These are phyloP conservation scores for Brasenia schreberi DNA, from an alignment of 164 flowering plant genomes.

Conservation along the genomic window DNA sequence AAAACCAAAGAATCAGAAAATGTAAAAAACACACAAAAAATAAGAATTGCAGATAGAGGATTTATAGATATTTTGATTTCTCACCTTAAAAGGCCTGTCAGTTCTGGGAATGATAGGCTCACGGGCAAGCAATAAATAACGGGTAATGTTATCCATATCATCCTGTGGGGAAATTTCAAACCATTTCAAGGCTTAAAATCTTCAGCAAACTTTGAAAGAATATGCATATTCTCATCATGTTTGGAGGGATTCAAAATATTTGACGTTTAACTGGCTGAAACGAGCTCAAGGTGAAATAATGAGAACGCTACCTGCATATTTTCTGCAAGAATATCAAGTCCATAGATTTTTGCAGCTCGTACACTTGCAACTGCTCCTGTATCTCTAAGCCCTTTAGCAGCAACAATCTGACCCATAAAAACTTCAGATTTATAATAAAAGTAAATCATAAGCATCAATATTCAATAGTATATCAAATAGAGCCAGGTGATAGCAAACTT, in stretches of 20 bases:
- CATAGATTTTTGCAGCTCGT: slow-evolving; percentile 56
- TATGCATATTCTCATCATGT: neutral
- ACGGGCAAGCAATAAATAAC: no score
- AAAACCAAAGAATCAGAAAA: neutral
- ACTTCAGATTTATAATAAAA: neutral
- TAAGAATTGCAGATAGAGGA: neutral
- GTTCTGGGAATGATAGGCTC: no score
- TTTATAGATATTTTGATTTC: neutral
- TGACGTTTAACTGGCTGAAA: neutral
- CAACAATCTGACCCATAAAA: slow-evolving; percentile 28
- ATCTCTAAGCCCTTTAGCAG: slow-evolving; percentile 27
- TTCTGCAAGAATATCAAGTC: slow-evolving; percentile 46
- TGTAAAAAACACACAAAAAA: neutral
- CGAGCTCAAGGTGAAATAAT: neutral
- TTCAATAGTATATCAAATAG: neutral
- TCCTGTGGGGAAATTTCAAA: slow-evolving; percentile 35
- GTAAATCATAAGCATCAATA: neutral
- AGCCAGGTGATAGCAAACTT: neutral
- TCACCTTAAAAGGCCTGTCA: slow-evolving; percentile 7
- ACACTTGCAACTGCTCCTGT: slow-evolving; percentile 54
- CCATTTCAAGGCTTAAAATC: neutral
- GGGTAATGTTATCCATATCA: slow-evolving; percentile 42
- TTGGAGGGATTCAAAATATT: neutral
- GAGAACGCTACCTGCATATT: slow-evolving; percentile 25
- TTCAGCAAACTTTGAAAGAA: neutral